These are phyloP conservation scores for Dichomitus squalens DNA, from an alignment of 1,284 basidiomycete species.

Conservation along the genomic window DNA sequence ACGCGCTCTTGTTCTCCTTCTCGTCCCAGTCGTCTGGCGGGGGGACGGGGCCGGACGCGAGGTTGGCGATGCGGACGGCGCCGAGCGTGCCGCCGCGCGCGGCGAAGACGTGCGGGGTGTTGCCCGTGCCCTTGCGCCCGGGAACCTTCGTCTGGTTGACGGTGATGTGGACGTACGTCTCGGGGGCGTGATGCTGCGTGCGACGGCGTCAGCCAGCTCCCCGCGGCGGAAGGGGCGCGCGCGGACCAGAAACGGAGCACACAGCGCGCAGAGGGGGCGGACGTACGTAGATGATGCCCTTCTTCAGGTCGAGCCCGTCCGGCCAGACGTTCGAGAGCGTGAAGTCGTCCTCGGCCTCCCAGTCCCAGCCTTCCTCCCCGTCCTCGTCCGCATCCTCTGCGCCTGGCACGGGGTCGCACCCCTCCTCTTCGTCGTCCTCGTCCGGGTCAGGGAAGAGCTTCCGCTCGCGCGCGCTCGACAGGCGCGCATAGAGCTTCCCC, in stretches of 20 bases:
- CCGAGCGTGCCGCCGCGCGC: constrained; percentile 43
- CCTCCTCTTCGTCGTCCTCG: constrained; percentile 27
- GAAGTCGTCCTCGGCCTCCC: constrained; percentile 69
- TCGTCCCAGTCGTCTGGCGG: constrained; percentile 8
- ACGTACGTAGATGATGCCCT: constrained; percentile 65
- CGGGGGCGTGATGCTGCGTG: constrained; percentile 52
- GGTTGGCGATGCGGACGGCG: constrained; percentile 28
- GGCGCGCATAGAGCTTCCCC: constrained; percentile 50
- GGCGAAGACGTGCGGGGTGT: constrained; percentile 59
- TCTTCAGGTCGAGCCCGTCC: constrained; percentile 44
- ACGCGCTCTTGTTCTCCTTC: constrained; percentile 3
- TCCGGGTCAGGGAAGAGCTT: constrained; percentile 43
- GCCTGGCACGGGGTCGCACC: constrained; percentile 2
- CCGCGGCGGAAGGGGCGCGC: not conserved
- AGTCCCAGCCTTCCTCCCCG: constrained; percentile 47
- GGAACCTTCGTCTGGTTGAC: constrained; percentile 51
- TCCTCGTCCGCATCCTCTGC: constrained; percentile 26
- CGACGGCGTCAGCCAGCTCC: not conserved
- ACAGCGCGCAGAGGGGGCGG: not conserved
- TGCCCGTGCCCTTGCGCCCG: constrained; percentile 55
- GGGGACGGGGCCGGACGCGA: constrained; percentile 13
- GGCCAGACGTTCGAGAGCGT: constrained; percentile 60
- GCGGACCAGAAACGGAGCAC: not conserved
- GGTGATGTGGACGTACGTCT: constrained; percentile 62
- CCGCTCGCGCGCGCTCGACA: constrained; percentile 61